phyloP scores from a whole-genome alignment of 768 basidiomycete species.

The Lentinula detonsa region DNA sequence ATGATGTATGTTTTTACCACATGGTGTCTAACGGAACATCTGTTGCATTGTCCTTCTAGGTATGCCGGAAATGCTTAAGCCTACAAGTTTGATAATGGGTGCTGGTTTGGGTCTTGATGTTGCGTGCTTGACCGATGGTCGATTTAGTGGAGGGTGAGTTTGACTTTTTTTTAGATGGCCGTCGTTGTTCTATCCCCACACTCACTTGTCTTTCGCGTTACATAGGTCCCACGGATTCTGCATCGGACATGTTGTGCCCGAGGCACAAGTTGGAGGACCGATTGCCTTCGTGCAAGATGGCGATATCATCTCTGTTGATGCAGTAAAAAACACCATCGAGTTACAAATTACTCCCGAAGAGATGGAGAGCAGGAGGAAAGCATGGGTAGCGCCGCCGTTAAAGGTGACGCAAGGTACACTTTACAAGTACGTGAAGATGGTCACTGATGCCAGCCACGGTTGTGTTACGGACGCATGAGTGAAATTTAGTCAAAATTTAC shows the following conservation, averaged over 20 bases:
- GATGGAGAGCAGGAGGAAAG: constrained; percentile 60
- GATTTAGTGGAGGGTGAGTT: constrained; percentile 94
- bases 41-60: constrained; percentile 30
- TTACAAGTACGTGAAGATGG: constrained; percentile 85
- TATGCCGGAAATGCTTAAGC: constrained; percentile 99
- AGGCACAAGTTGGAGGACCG: constrained; percentile 90
- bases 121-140: constrained; percentile 94
- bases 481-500: not conserved
- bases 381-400: constrained; percentile 82
- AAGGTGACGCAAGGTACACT: constrained; percentile 79
- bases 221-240: constrained; percentile 93
- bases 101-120: constrained; percentile 95
- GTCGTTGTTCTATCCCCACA: constrained; percentile 7
- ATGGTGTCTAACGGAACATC: not conserved
- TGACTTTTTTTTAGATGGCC: not conserved
- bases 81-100: constrained; percentile 97
- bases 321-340: constrained; percentile 79
- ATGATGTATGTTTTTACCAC: not conserved
- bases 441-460: constrained; percentile 87
- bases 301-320: constrained; percentile 84
- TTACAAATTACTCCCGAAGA: constrained; percentile 75
- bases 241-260: constrained; percentile 95
- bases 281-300: constrained; percentile 89
- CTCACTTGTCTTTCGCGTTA: constrained; percentile 11
- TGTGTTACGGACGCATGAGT: constrained; percentile 82